phyloP scores from a whole-genome alignment of 202 grass and related monocot genomes.

The Dendrocalamus latiflorus region DNA sequence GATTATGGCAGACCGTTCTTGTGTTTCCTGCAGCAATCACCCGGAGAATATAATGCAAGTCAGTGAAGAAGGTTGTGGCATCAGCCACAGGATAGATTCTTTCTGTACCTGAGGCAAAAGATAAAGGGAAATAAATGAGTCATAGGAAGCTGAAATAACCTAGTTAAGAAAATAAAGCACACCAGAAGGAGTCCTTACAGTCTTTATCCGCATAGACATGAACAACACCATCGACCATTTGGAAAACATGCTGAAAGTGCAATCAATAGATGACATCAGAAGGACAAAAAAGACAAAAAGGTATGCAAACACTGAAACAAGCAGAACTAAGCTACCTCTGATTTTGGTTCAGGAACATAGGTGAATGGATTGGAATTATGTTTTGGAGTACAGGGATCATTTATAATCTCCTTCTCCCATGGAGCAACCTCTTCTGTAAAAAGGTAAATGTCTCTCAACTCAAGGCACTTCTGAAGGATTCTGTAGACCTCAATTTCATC shows the following conservation, averaged over 20 bases:
- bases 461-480: conserved; percentile 86
- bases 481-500: conserved; percentile 95
- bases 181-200: conserved; percentile 26
- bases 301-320: conserved; percentile 10
- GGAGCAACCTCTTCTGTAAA: conserved; percentile 80
- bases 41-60: conserved; percentile 88
- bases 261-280: conserved; percentile 16
- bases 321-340: conserved; percentile 49
- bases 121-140: conserved; percentile 6
- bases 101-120: conserved; percentile 43
- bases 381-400: conserved; percentile 93
- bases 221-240: conserved; percentile 92
- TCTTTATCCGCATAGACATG: conserved; percentile 78
- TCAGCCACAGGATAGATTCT: conserved; percentile 80
- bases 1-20: conserved; percentile 93
- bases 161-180: conserved; percentile 12
- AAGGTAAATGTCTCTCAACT: conserved; percentile 77
- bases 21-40: conserved; percentile 84
- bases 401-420: conserved; percentile 98
- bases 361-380: conserved; percentile 86
- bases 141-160: not conserved
- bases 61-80: conserved; percentile 98
- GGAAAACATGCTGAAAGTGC: conserved; percentile 70
- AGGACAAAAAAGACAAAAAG: not conserved
- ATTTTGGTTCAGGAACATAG: conserved; percentile 70